Evolutionary conservation across 2,329 filamentous ascomycete species (phyloP).

Genomic region (Colletotrichum horii): DNA sequence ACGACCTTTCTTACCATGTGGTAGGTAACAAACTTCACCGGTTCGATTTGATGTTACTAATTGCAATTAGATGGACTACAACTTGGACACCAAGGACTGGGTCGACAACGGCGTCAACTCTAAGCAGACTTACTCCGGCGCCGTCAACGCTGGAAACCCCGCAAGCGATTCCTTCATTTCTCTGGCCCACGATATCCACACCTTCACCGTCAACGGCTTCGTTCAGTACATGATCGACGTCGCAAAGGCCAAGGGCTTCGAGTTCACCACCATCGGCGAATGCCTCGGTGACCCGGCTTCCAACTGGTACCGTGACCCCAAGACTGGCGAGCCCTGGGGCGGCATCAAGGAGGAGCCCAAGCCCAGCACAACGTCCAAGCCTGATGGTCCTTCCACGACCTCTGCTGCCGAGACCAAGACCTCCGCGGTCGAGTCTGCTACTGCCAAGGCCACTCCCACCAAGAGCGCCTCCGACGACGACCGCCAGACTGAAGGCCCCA

Average conservation of each 20-base stretch:
- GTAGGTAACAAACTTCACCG: conserved; percentile 22
- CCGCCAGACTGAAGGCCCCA: neutral
- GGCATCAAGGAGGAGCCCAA: conserved; percentile 11
- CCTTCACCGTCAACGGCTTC: conserved; percentile 47
- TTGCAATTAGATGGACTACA: conserved; percentile 26
- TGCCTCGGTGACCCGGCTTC: conserved; percentile 47
- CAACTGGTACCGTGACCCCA: conserved; percentile 52
- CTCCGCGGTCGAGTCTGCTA: neutral
- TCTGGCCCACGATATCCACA: conserved; percentile 49
- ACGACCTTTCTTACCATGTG: conserved; percentile 37
- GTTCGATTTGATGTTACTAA: accelerated
- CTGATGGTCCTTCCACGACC: neutral
- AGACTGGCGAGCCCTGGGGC: conserved; percentile 23
- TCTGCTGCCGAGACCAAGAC: neutral
- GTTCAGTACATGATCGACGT: conserved; percentile 50
- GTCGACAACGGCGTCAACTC: conserved; percentile 30
- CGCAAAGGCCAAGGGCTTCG: conserved; percentile 42
- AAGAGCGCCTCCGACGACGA: neutral
- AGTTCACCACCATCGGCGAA: conserved; percentile 50
- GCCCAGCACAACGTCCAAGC: neutral
- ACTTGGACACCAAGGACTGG: conserved; percentile 38
- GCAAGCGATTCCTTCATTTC: conserved; percentile 29
- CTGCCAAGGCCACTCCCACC: neutral
- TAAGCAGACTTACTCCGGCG: conserved; percentile 30
- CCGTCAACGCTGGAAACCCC: conserved; percentile 25